phyloP scores from a whole-genome alignment of 2,329 filamentous ascomycete genomes.

The Diplodia corticola region DNA sequence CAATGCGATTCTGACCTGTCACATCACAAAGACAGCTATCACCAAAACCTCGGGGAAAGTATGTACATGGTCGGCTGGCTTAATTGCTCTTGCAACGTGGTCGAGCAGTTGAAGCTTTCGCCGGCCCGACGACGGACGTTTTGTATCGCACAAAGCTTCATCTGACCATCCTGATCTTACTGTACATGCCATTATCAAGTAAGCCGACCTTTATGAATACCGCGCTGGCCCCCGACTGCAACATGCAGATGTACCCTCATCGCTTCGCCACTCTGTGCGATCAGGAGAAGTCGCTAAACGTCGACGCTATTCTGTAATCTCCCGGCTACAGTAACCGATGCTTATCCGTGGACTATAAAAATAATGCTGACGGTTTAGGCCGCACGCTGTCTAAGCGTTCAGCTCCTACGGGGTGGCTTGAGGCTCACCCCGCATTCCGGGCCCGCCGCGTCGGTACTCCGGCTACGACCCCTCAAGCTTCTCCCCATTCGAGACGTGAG shows the following conservation, averaged over 20 bases:
- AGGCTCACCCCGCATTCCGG: constrained; percentile 9
- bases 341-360: background rate
- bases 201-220: no score
- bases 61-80: no score
- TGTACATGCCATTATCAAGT: no score
- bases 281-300: background rate
- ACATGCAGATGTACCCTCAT: background rate
- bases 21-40: no score
- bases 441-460: background rate
- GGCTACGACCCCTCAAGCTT: background rate
- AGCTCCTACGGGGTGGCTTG: background rate
- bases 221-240: background rate
- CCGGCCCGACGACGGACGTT: no score
- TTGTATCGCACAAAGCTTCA: no score
- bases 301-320: background rate
- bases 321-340: background rate
- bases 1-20: no score
- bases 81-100: no score
- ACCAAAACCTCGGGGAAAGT: no score
- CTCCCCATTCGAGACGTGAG: background rate
- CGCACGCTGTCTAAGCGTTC: background rate
- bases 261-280: background rate
- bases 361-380: background rate
- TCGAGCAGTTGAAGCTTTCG: no score
- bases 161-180: no score